phyloP scores from a whole-genome alignment of 2,329 filamentous ascomycete species.

The Calcarisporium arbuscula region DNA sequence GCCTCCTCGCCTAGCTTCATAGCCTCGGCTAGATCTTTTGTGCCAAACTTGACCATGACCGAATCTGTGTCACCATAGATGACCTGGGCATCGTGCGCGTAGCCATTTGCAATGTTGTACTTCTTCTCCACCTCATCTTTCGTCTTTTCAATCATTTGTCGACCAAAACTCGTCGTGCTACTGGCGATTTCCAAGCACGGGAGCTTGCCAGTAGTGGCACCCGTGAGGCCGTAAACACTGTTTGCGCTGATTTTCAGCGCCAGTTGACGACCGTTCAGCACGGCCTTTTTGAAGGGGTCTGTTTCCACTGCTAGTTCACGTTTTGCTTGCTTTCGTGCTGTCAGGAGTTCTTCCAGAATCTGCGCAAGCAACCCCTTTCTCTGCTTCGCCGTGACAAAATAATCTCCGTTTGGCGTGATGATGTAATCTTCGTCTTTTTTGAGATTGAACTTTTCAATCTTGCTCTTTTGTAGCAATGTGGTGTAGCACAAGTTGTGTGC shows the following conservation, averaged over 20 bases:
- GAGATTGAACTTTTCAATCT: slow-evolving; percentile 68
- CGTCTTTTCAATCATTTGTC: slow-evolving; percentile 98
- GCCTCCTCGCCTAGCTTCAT: slow-evolving; percentile 97
- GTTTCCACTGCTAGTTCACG: slow-evolving; percentile 82
- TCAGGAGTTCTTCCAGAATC: slow-evolving; percentile 87
- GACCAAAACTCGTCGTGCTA: slow-evolving; percentile 93
- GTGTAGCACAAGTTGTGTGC: slow-evolving; percentile 98
- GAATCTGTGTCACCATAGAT: slow-evolving; percentile 99
- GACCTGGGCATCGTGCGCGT: slow-evolving; percentile 89
- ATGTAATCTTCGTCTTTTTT: slow-evolving; percentile 94
- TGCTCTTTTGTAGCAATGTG: slow-evolving; percentile 68
- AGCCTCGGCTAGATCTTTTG: slow-evolving; percentile 74
- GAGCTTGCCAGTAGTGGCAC: slow-evolving; percentile 91
- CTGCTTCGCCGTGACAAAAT: slow-evolving; percentile 82
- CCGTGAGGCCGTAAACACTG: slow-evolving; percentile 94
- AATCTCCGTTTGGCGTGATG: slow-evolving; percentile 87
- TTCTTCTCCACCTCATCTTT: slow-evolving; percentile 89
- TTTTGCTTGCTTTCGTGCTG: slow-evolving; percentile 93
- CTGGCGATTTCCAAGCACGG: slow-evolving; percentile 93
- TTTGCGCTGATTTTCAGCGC: slow-evolving; percentile 96
- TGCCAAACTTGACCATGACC: slow-evolving; percentile 99
- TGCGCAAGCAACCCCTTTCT: slow-evolving; percentile 89
- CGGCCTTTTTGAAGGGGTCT: slow-evolving; percentile 95
- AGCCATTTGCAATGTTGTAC: slow-evolving; percentile 91
- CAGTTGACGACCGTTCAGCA: slow-evolving; percentile 92